Evolutionary conservation across 2,329 filamentous ascomycete genomes (phyloP).

Genomic region (Aspergillus sp.): DNA sequence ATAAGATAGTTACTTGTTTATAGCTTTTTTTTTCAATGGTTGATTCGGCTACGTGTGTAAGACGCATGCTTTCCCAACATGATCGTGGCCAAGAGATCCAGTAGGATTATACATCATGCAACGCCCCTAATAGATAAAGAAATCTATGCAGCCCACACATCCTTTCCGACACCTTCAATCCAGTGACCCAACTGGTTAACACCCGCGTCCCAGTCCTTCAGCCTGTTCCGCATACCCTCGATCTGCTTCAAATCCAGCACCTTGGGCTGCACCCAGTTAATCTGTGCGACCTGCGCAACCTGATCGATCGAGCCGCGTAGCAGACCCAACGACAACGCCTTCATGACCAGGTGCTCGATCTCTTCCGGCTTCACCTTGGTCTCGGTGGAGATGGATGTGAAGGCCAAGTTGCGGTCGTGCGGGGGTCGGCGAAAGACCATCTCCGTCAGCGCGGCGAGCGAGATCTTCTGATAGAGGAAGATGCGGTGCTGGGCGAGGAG

Average conservation of each 20-base stretch:
- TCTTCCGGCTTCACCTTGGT: constrained; percentile 86
- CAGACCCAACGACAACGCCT: constrained; percentile 88
- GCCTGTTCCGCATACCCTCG: constrained; percentile 74
- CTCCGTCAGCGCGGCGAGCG: constrained; percentile 90
- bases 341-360: constrained; percentile 98
- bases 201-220: constrained; percentile 92
- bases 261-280: constrained; percentile 98
- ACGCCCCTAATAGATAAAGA: constrained; percentile 3
- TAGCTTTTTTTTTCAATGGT: too few species aligned
- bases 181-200: constrained; percentile 95
- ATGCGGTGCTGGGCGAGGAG: constrained; percentile 70
- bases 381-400: constrained; percentile 77
- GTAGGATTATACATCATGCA: constrained; percentile 12
- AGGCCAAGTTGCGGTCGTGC: constrained; percentile 91
- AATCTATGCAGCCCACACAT: constrained; percentile 79
- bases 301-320: constrained; percentile 91
- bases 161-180: constrained; percentile 89
- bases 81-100: constrained; percentile 6
- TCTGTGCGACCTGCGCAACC: constrained; percentile 85
- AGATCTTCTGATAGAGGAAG: constrained; percentile 95
- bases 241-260: constrained; percentile 94
- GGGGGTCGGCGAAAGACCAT: constrained; percentile 91
- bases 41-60: too few species aligned
- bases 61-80: neutral
- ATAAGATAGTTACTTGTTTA: too few species aligned